A percentile compares a stretch with the other conserved stretches of the same genome.
phyloP scores from a whole-genome alignment of 2,329 filamentous ascomycete genomes.

The Fusarium liriodendri region DNA sequence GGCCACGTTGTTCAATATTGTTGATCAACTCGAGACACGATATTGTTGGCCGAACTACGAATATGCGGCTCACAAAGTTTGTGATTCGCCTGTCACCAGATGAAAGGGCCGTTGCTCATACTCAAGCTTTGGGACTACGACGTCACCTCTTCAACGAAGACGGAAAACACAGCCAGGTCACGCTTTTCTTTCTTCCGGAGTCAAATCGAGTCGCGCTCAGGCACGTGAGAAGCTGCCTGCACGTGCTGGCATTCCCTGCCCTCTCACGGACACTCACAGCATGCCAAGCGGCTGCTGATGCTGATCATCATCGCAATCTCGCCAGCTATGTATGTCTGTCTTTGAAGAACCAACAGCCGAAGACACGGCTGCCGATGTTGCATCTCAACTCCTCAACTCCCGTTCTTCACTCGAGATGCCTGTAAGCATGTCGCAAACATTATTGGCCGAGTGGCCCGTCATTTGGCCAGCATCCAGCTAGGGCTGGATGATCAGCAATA shows the following conservation, averaged over 20 bases:
- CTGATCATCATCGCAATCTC: conserved; percentile 22
- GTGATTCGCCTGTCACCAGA: not conserved
- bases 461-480: not conserved
- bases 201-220: not conserved
- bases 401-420: not conserved
- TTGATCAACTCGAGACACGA: not conserved
- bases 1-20: not conserved
- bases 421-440: conserved; percentile 1
- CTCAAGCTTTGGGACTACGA: not conserved
- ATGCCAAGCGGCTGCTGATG: conserved; percentile 9
- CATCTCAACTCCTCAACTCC: not conserved
- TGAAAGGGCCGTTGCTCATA: not conserved
- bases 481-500: conserved; percentile 10
- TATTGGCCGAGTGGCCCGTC: conserved; percentile 13
- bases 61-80: not conserved
- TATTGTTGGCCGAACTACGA: not conserved
- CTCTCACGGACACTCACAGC: not conserved
- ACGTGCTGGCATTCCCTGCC: not conserved
- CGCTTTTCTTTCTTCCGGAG: not conserved
- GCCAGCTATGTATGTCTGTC: not conserved
- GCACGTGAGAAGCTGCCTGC: not conserved
- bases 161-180: not conserved
- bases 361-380: not conserved
- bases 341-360: not conserved
- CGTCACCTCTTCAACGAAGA: not conserved